Evolutionary conservation across 1,284 basidiomycete species (phyloP).

Genomic region (Pascua guehoae): DNA sequence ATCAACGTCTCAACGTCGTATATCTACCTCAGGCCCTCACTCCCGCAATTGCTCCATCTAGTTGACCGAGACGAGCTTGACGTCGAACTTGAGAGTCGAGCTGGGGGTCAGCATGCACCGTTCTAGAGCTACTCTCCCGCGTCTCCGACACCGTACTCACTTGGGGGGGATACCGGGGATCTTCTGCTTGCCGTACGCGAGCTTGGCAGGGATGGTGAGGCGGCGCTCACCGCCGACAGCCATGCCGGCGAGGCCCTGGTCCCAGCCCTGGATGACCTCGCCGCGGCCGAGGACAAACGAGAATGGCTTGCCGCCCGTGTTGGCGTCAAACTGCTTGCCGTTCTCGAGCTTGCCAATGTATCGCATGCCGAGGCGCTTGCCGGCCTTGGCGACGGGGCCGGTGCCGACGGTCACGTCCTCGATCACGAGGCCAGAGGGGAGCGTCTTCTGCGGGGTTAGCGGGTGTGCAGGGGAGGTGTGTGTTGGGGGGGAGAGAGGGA

Average conservation of each 20-base stretch:
- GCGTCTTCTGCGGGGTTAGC: conserved; percentile 47
- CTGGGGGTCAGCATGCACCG: too few relatives aligned
- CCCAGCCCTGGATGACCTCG: conserved; percentile 95
- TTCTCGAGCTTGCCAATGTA: conserved; percentile 65
- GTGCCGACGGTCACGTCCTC: conserved; percentile 73
- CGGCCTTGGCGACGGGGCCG: conserved; percentile 79
- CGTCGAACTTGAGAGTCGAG: conserved; percentile 56
- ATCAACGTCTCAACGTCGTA: too few relatives aligned
- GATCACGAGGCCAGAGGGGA: conserved; percentile 72
- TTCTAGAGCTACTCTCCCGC: conserved; percentile 12
- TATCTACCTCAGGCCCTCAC: too few relatives aligned
- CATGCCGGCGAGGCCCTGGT: conserved; percentile 88
- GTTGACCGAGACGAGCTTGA: conserved; percentile 55
- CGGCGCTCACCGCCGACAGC: conserved; percentile 82
- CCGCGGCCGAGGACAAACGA: conserved; percentile 79
- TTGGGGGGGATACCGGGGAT: conserved; percentile 53
- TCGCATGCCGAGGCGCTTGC: conserved; percentile 78
- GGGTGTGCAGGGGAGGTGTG: background rate
- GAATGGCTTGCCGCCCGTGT: conserved; percentile 86
- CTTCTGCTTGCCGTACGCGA: conserved; percentile 56
- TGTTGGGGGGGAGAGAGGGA: background rate
- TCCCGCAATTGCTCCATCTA: conserved; percentile 20
- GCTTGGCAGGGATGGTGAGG: conserved; percentile 57
- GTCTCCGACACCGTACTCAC: conserved; percentile 28
- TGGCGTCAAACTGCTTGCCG: conserved; percentile 85